Evolutionary conservation across 257 asterid species (phyloP), one percentile per base, ranked within the genome.

Genomic region (Nicotiana otophora): DNA sequence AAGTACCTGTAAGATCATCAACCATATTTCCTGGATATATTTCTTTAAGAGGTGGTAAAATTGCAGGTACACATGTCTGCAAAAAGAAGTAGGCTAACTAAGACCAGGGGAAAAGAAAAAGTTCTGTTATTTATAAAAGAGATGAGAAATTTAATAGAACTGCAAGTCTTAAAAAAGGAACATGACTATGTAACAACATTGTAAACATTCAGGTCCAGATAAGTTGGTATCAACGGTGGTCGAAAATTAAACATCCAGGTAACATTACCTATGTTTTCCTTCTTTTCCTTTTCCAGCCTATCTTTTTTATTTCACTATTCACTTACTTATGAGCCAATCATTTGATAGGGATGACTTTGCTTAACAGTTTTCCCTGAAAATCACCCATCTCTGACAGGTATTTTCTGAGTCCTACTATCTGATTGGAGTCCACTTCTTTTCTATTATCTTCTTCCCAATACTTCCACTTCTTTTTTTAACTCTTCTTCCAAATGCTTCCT

Each of bases 21-120:
- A 53, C 84, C 92, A 96, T 89, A 87, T 94, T 96, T 82, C 93
- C 93, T 2, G 98, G 98, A 87, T 93, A 96, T 88, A 96, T 93
- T 75, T 94, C 98, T 81, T 75, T 88, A 42, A 96, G 93, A 39
- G 99, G 98, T 74, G 99, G 99, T 66, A 96, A 86, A 82, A 96
- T 86, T 55, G 97, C 91, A 68, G 99, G 99, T 82, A 30, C 91
- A 67, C 92, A 80, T 33, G 98, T 96, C 99, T 96, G 99, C 93
- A 91, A 81, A 61, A 86, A 86, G 26, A 42, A 78, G 81, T 81
- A 85, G 58, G 46, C 80, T 78, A 55, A 65, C 81, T 60, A 36
- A 82, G 69, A 83, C 64, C 51, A 83, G 57, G 53, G 26, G 82
- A 3, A 23, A 81, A 62, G 34, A 31, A 28, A 51, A 46, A n/a